A percentile compares a stretch with the other conserved stretches of the same genome.
phyloP scores from a whole-genome alignment of 345 rosid genomes.

The Gossypioides kirkii region DNA sequence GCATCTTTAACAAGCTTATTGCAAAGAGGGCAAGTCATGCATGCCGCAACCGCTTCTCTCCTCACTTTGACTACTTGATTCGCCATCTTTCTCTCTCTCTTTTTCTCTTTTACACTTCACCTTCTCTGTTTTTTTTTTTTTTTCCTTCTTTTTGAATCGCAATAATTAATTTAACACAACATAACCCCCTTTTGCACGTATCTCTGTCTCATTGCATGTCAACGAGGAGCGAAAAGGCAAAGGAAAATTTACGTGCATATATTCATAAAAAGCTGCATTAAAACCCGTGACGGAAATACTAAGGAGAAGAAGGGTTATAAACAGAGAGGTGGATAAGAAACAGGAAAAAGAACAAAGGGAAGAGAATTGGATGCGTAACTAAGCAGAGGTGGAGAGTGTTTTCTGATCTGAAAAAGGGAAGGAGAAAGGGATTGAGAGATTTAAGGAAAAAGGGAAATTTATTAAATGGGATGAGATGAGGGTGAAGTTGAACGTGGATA shows the following conservation, averaged over 20 bases:
- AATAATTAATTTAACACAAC: background rate
- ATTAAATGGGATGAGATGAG: background rate
- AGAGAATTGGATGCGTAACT: background rate
- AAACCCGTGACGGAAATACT: constrained; percentile 23
- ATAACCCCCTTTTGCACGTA: constrained; percentile 21
- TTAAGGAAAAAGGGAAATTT: no score
- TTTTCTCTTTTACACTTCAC: background rate
- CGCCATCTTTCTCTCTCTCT: constrained; percentile 26
- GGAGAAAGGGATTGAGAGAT: background rate
- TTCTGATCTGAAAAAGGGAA: background rate
- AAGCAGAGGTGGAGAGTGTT: background rate
- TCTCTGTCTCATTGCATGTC: constrained; percentile 39
- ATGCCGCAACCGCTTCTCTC: constrained; percentile 58
- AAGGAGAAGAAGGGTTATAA: background rate
- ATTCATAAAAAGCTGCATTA: constrained; percentile 28
- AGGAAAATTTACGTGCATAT: constrained; percentile 41
- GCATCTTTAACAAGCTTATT: constrained; percentile 69
- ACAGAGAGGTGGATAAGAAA: background rate
- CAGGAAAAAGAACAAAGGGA: background rate
- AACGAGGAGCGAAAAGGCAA: background rate
- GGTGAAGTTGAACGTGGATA: constrained; percentile 24
- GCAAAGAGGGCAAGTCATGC: constrained; percentile 85
- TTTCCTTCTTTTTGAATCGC: background rate
- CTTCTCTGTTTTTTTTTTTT: constrained; percentile 19
- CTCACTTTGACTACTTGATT: constrained; percentile 61